Evolutionary conservation across 768 basidiomycete genomes (phyloP), one percentile per base, ranked within the genome.

Genomic region (Boletus speciosus): DNA sequence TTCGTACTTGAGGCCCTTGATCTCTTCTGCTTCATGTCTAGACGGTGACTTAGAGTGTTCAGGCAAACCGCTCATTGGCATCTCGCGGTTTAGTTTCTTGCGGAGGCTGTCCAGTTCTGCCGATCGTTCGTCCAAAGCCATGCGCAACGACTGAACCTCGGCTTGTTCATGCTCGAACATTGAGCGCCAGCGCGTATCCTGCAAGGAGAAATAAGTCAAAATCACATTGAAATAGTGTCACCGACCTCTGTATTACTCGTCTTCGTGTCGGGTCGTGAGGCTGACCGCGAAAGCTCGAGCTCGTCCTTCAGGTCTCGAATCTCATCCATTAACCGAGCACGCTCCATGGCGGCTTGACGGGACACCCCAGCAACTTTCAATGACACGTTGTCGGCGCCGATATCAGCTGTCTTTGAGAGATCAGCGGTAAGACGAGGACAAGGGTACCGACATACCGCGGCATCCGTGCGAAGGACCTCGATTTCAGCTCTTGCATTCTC

Each of bases 401-500:
- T 65, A 32, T 83, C 80, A 60, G 86, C 87, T 21, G 63, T 59
- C 69, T 70, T 54, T 47, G 36, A 35, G 23, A 23, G 11, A 27
- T 67, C 45, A 69, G 61, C n/a, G 7, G 14, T 25, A 35, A 51
- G 41, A 48, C 37, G 10, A 44, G 25, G 32, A 23, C 5, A 23
- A 27, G 12, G 12, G 10, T 8, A 42, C 19, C 7, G 23, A 72
- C 90, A 76, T 70, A 93, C 92, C 35, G 82, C 76, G 41, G 89
- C 74, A 55, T 97, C 96, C 34, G 80, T 72, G 50, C 95, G 75
- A 41, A 84, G 62, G 73, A 71, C 67, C 73, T 99, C 96, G 12
- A 98, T 88, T 70, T 99, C 96, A 14, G 90, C 90, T 51, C 90
- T 76, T 6, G 94, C 90, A 61, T 87, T 88, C 69, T 98, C 95